A percentile compares a stretch with the other conserved stretches of the same genome.
Conservation (phyloP, 306 rosid genomes). For the Echinosophora koreensis region DNA sequence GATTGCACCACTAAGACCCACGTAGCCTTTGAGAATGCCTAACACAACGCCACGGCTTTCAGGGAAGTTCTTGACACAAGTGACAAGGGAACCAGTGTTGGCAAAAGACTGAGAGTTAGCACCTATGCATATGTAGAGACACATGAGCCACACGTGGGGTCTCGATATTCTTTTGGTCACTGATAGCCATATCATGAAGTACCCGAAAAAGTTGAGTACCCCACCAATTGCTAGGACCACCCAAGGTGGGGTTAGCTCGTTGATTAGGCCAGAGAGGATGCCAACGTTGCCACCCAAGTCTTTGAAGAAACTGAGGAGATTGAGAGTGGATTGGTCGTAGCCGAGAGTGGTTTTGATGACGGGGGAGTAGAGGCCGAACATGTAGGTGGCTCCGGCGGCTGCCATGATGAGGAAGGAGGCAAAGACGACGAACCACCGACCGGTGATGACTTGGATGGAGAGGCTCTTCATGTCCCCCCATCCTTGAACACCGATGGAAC, state of each 20-base stretch:
- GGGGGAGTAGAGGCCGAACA: conserved; percentile 76
- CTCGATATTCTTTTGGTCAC: conserved; percentile 55
- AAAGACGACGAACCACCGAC: conserved; percentile 84
- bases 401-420: conserved; percentile 80
- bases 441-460: conserved; percentile 56
- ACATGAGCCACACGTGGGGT: conserved; percentile 75
- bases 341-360: conserved; percentile 67
- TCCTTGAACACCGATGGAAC: conserved; percentile 21
- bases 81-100: conserved; percentile 77
- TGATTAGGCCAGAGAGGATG: conserved; percentile 72
- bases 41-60: conserved; percentile 68
- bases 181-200: conserved; percentile 84
- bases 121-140: conserved; percentile 70
- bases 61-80: conserved; percentile 79
- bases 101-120: conserved; percentile 76
- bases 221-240: conserved; percentile 60
- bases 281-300: conserved; percentile 88
- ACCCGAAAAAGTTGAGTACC: conserved; percentile 67
- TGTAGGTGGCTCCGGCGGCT: conserved; percentile 84
- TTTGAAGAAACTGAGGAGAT: conserved; percentile 82
- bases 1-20: conserved; percentile 81
- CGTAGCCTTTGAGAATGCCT: conserved; percentile 72
- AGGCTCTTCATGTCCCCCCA: conserved; percentile 54
- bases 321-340: conserved; percentile 85
- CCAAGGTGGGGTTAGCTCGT: conserved; percentile 83